Conservation (phyloP, 768 basidiomycete genomes). For the Suillus luteus region DNA sequence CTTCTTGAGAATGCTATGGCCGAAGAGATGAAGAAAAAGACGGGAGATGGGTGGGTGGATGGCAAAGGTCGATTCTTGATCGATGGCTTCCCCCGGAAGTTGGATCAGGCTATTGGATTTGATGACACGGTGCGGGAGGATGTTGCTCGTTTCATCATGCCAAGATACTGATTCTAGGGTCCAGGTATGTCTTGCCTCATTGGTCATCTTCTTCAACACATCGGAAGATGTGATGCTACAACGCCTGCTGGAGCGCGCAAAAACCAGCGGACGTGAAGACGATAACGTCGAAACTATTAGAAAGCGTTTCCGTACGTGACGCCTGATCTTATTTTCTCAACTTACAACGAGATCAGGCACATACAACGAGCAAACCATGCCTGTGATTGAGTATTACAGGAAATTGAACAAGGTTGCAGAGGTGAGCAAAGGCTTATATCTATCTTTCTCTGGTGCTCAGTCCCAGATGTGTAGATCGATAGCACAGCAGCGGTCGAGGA, state of each 20-base stretch:
- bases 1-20: constrained; percentile 92
- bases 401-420: constrained; percentile 71
- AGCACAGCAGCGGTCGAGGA: constrained; percentile 67
- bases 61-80: constrained; percentile 88
- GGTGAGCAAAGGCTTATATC: constrained; percentile 44
- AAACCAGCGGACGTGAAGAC: constrained; percentile 95
- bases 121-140: constrained; percentile 70
- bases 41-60: constrained; percentile 61
- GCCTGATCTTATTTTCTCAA: background rate
- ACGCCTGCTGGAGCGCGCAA: constrained; percentile 84
- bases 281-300: constrained; percentile 93
- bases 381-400: constrained; percentile 86
- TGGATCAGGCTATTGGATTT: constrained; percentile 95
- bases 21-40: constrained; percentile 49
- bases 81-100: constrained; percentile 97
- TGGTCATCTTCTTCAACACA: constrained; percentile 85
- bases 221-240: constrained; percentile 85
- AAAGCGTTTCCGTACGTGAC: constrained; percentile 89
- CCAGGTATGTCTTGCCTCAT: constrained; percentile 78
- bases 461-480: constrained; percentile 53
- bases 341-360: constrained; percentile 5
- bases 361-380: constrained; percentile 66
- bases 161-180: constrained; percentile 3
- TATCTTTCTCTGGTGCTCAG: constrained; percentile 6
- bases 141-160: background rate